phyloP scores from a whole-genome alignment of 2,329 filamentous ascomycete genomes.

The Colletotrichum coccodes region DNA sequence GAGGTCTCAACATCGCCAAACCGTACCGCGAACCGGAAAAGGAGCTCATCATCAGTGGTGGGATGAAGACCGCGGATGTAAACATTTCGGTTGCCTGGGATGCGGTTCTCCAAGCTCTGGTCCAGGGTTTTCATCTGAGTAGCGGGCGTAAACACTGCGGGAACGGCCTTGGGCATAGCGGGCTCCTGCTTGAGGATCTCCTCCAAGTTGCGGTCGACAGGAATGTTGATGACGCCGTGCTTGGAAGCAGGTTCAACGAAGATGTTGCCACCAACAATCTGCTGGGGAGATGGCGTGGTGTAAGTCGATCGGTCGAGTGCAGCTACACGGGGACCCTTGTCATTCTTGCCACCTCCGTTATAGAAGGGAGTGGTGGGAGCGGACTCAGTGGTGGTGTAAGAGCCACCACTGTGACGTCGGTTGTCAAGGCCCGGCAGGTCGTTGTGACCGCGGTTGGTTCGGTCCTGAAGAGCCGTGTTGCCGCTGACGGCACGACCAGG shows the following conservation, averaged over 20 bases:
- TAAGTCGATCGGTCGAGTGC: conserved; percentile 72
- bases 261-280: conserved; percentile 56
- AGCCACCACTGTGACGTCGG: conserved; percentile 61
- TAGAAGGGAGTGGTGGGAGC: conserved; percentile 74
- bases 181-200: conserved; percentile 80
- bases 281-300: conserved; percentile 73
- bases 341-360: conserved; percentile 65
- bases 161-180: conserved; percentile 86
- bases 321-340: conserved; percentile 68
- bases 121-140: conserved; percentile 91
- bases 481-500: conserved; percentile 54
- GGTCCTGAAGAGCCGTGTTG: conserved; percentile 51
- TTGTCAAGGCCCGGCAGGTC: conserved; percentile 73
- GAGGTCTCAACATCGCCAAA: conserved; percentile 96
- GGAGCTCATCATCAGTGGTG: conserved; percentile 91
- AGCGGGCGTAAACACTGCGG: conserved; percentile 85
- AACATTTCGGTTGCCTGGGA: conserved; percentile 92
- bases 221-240: conserved; percentile 44
- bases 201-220: conserved; percentile 65
- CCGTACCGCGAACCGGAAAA: conserved; percentile 83
- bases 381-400: conserved; percentile 75
- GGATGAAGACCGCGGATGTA: conserved; percentile 97
- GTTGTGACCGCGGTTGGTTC: conserved; percentile 56
- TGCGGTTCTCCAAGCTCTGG: conserved; percentile 93
- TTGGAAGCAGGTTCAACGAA: conserved; percentile 55